Evolutionary conservation across 305 asterid species (phyloP), one percentile per base, ranked within the genome.

Genomic region (Rubia occidens): DNA sequence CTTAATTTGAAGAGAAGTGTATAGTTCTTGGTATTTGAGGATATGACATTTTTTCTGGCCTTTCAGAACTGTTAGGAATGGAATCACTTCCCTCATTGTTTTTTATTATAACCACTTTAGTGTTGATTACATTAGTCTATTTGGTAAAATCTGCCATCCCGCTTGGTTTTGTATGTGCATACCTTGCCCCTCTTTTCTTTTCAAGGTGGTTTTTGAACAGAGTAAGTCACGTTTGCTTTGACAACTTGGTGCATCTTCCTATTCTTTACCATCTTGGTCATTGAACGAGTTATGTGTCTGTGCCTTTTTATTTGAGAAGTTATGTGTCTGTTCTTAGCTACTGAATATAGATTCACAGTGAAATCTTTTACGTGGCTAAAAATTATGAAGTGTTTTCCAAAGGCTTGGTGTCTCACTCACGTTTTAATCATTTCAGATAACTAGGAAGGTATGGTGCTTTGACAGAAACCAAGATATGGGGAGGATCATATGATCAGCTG

Each of bases 361-460:
- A 24, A 49, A 35, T 4, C 3, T 10, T 26, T 42, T 44, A 45
- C 51, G 21, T 37, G 32, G 26, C 71, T 54, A 67, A 67, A 45
- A 67, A 29, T 47, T 32, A 10, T 67, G 61, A 40, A 11, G 15
- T 51, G 17, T 67, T 67, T 15, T 6, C n/a, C 18, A 8, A 32
- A 49, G 32, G 63, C 35, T 35, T 32, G 10, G 37, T 37, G 53
- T 58, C 72, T 68, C 21, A 54, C 72, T 18, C 40, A 1, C 47
- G 54, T 68, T 68, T 68, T 42, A 68, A 68, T 68, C 42, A 67
- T 68, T 71, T 55, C 69, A 71, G 75, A 71, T 51, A 71, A 63
- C 61, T 71, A 71, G 75, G 55, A 51, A 47, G 69, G 3, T 62
- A 59, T 71, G 73, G 67, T 24, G 74, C 47, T 60, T 70, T 29